phyloP scores from a whole-genome alignment of 441 rosid genomes.

The Brassica hybrid region DNA sequence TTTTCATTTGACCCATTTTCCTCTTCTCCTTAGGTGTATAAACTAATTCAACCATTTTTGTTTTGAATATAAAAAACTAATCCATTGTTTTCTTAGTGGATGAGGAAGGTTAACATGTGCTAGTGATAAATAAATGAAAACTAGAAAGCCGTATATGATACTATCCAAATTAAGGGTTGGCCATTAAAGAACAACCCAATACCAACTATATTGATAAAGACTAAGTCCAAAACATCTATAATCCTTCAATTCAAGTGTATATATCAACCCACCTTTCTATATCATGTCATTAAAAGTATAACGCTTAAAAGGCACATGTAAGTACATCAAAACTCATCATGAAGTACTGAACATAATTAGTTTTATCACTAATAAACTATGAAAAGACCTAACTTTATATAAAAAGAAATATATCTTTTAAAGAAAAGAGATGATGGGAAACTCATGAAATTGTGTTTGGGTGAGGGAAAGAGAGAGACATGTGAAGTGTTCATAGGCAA shows the following conservation, averaged over 20 bases:
- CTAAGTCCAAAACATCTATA: slow-evolving; percentile 26
- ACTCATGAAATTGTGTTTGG: slow-evolving; percentile 42
- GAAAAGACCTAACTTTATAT: slow-evolving; percentile 34
- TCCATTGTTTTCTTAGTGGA: slow-evolving; percentile 27
- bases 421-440: slow-evolving; percentile 36
- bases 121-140: slow-evolving; percentile 15
- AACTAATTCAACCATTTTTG: slow-evolving; percentile 31
- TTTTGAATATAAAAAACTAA: slow-evolving; percentile 22
- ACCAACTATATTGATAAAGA: slow-evolving; percentile 35
- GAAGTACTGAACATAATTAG: slow-evolving; percentile 44
- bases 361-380: slow-evolving; percentile 37
- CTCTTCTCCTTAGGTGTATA: slow-evolving; percentile 36
- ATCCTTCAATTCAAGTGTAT: slow-evolving; percentile 25
- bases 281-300: slow-evolving; percentile 40
- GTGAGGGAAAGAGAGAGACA: slow-evolving; percentile 43
- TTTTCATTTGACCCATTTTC: slow-evolving; percentile 36
- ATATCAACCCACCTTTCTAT: slow-evolving; percentile 36
- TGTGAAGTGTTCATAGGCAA: slow-evolving; percentile 50
- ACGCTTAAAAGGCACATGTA: slow-evolving; percentile 41
- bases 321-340: slow-evolving; percentile 44
- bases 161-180: slow-evolving; percentile 19
- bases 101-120: slow-evolving; percentile 12
- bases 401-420: slow-evolving; percentile 30
- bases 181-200: slow-evolving; percentile 18
- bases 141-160: slow-evolving; percentile 16